Evolutionary conservation across 2,329 filamentous ascomycete species (phyloP).

Genomic region (Cladosporium sp.): DNA sequence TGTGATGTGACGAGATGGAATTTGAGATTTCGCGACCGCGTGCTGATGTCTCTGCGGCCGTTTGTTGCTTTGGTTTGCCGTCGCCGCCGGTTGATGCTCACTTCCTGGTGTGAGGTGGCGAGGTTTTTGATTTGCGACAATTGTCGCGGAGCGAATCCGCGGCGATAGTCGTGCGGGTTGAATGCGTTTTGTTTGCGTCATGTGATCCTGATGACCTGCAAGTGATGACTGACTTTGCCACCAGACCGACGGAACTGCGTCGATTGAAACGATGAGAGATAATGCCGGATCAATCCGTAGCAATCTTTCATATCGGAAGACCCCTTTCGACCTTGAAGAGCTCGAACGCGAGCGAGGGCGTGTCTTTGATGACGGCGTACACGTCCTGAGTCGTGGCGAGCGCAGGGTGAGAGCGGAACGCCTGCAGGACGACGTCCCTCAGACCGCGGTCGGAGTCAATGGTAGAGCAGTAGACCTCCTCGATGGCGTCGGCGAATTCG

Average conservation of each 20-base stretch:
- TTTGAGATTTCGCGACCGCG: too few relatives aligned
- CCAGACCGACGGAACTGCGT: too few relatives aligned
- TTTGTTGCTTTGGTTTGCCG: too few relatives aligned
- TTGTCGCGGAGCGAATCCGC: background rate
- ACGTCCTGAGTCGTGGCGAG: constrained; percentile 42
- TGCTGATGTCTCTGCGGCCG: too few relatives aligned
- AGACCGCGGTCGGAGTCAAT: constrained; percentile 45
- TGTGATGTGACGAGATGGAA: too few relatives aligned
- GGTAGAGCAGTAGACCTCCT: constrained; percentile 44
- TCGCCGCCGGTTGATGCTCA: too few relatives aligned
- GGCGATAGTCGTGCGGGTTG: background rate
- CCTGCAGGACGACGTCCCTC: constrained; percentile 42
- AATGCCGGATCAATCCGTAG: background rate
- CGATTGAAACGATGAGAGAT: too few relatives aligned
- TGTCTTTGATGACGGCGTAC: constrained; percentile 38
- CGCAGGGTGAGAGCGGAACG: constrained; percentile 41
- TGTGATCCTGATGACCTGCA: too few relatives aligned
- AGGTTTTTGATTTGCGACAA: background rate
- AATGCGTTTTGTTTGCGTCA: background rate
- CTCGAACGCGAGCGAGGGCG: constrained; percentile 43
- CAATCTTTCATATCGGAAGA: constrained; percentile 26
- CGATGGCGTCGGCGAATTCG: constrained; percentile 43
- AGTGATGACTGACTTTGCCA: too few relatives aligned
- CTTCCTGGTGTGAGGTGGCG: too few relatives aligned
- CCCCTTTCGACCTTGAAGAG: constrained; percentile 44